These are phyloP conservation scores for Pseudozyma pruni DNA, from an alignment of 1,284 basidiomycete species.

Conservation along the genomic window DNA sequence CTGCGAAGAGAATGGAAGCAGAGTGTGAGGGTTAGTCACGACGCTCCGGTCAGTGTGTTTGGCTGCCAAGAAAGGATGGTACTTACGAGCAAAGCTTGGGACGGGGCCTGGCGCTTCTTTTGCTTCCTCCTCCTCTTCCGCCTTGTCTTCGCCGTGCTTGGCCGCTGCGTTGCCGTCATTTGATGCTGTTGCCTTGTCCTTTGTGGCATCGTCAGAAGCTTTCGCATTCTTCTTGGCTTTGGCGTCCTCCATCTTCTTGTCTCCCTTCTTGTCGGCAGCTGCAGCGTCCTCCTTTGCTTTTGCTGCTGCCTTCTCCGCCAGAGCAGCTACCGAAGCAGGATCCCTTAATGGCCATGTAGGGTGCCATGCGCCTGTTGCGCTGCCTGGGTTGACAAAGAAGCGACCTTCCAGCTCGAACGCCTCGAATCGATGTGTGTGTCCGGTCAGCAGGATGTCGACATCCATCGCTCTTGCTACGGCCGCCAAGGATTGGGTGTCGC, in stretches of 20 bases:
- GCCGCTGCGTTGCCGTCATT: constrained; percentile 16
- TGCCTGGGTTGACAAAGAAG: constrained; percentile 97
- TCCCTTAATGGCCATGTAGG: constrained; percentile 70
- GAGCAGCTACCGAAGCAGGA: constrained; percentile 27
- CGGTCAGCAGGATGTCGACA: constrained; percentile 92
- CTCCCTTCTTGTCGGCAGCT: constrained; percentile 17
- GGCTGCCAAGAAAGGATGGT: not conserved
- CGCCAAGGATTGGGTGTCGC: constrained; percentile 87
- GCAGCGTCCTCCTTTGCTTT: constrained; percentile 23
- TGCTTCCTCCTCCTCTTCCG: constrained; percentile 28
- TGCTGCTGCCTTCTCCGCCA: constrained; percentile 22
- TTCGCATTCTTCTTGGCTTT: constrained; percentile 27
- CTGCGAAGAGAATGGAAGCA: constrained; percentile 9
- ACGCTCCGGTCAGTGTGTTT: not conserved
- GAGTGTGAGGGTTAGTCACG: constrained; percentile 1
- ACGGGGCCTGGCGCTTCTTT: constrained; percentile 49
- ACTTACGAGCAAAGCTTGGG: constrained; percentile 61
- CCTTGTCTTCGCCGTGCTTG: constrained; percentile 4
- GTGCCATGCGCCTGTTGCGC: constrained; percentile 90
- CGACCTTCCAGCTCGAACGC: constrained; percentile 88
- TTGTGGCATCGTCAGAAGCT: constrained; percentile 19
- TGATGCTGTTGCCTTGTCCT: constrained; percentile 25
- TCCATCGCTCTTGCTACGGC: constrained; percentile 90
- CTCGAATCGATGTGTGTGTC: constrained; percentile 96
- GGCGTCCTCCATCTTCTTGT: constrained; percentile 25